These are phyloP conservation scores for Alternaria sp. DNA, from an alignment of 2,329 filamentous ascomycete genomes.

Conservation along the genomic window DNA sequence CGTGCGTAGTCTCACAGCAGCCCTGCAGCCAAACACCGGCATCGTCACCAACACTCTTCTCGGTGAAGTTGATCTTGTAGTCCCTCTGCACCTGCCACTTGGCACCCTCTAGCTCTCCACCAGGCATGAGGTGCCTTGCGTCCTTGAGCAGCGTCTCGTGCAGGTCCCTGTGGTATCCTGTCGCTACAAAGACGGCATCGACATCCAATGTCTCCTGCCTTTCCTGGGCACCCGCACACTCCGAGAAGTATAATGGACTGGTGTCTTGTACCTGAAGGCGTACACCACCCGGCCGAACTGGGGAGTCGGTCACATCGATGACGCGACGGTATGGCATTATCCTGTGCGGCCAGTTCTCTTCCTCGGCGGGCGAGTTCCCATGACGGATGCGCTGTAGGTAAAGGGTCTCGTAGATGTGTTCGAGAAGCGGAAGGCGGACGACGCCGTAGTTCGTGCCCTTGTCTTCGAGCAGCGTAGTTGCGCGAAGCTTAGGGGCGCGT, in stretches of 20 bases:
- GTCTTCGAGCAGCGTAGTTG: constrained; percentile 68
- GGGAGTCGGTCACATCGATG: constrained; percentile 62
- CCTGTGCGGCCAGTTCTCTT: constrained; percentile 79
- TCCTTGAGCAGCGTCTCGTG: constrained; percentile 77
- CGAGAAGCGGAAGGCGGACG: constrained; percentile 87
- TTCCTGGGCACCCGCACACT: constrained; percentile 48
- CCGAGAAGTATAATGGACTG: constrained; percentile 45
- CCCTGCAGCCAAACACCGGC: constrained; percentile 92
- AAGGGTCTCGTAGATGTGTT: constrained; percentile 84
- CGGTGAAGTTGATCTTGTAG: constrained; percentile 76
- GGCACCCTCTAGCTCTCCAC: constrained; percentile 49
- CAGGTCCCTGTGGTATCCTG: constrained; percentile 79
- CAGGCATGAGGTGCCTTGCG: constrained; percentile 70
- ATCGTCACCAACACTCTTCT: constrained; percentile 70
- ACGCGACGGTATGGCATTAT: constrained; percentile 76
- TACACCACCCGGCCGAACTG: constrained; percentile 37
- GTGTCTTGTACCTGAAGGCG: constrained; percentile 60
- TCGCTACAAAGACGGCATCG: constrained; percentile 84
- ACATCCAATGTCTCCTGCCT: constrained; percentile 70
- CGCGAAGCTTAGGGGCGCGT: constrained; percentile 68
- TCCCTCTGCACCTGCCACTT: constrained; percentile 75
- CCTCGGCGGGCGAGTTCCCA: constrained; percentile 60
- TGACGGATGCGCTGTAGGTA: constrained; percentile 82
- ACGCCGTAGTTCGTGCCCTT: constrained; percentile 93
- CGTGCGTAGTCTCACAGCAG: constrained; percentile 91